Evolutionary conservation across 176 grass and related monocot species (phyloP), one percentile per base, ranked within the genome.

Genomic region (Tillandsia leiboldiana): DNA sequence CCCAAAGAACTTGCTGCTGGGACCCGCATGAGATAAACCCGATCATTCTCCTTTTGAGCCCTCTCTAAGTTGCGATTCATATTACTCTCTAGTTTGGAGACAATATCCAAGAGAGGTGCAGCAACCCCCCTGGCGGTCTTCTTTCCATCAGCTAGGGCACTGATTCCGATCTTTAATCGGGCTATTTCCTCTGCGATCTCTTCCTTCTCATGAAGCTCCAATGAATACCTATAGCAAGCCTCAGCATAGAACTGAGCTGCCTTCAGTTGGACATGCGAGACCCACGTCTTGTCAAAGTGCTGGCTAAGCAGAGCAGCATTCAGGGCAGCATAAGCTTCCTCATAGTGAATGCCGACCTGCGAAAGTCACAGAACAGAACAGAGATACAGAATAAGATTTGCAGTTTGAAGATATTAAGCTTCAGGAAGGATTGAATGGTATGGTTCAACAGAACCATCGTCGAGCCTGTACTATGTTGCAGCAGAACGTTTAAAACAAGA

Each of bases 11-110:
- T 64, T 64, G 95, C 84, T 65, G 81, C 87, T 49, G 95, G 95
- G 75, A 99, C 77, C 66, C 95, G 82, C 95, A 99, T 99, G 47
- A 99, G 84, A 76, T 99, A 99, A 47, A 99, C 95, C 58, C 95
- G 82, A 27, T 99, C 85, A 75, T 99, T 99, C 80, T 99, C 95
- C 68, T 99, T 99, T 33, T 61, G 75, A 59, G 95, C 95, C 75
- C 85, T 91, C 68, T 99, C 95, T 54, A 99, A 69, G 72, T 94
- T 99, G 26, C 70, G 79, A 51, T 94, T 99, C 90, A 94, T 99
- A 68, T 67, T 85, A 64, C 20, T 77, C 69, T 99, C 95, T 33
- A 99, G 70, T 77, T 88, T 94, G 70, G 84, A 87, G 67, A 94
- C 90, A 18, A 82, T 77, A 78, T 94, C 95, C 29, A 94, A 20